Evolutionary conservation across 2,329 filamentous ascomycete genomes (phyloP).

Genomic region (Pseudocercospora eumusae): DNA sequence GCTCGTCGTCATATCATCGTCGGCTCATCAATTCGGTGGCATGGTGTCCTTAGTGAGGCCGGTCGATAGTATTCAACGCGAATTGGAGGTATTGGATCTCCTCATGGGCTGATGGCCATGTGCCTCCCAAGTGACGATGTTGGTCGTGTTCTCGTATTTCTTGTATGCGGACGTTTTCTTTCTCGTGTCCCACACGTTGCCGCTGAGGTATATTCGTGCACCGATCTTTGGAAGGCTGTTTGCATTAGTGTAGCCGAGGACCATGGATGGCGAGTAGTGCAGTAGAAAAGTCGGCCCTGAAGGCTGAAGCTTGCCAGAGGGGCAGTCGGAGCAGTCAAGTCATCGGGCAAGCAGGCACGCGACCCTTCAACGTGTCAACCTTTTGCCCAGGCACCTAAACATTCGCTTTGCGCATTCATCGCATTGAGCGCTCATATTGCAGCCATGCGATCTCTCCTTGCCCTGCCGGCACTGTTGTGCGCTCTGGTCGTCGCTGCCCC

Average conservation of each 20-base stretch:
- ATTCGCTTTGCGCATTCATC: neutral
- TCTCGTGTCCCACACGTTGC: neutral
- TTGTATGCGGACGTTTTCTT: too few relatives aligned
- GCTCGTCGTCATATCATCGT: too few relatives aligned
- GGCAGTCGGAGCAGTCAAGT: too few relatives aligned
- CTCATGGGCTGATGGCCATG: neutral
- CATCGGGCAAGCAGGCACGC: neutral
- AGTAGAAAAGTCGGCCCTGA: neutral
- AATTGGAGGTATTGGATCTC: neutral
- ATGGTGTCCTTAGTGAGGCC: too few relatives aligned
- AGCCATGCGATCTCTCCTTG: constrained; percentile 13
- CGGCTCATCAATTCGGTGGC: too few relatives aligned
- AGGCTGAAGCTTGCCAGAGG: neutral
- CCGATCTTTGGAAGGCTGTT: neutral
- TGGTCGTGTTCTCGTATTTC: too few relatives aligned
- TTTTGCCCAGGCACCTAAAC: neutral
- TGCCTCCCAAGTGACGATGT: neutral
- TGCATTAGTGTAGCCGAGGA: neutral
- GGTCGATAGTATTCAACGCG: neutral
- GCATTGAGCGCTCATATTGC: constrained; percentile 5
- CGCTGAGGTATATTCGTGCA: neutral
- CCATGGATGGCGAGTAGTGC: neutral
- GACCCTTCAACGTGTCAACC: neutral
- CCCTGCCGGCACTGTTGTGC: constrained; percentile 19
- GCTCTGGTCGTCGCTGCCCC: constrained; percentile 25